Evolutionary conservation across 2,329 filamentous ascomycete species (phyloP).

Genomic region (Knoxdaviesia capensis): DNA sequence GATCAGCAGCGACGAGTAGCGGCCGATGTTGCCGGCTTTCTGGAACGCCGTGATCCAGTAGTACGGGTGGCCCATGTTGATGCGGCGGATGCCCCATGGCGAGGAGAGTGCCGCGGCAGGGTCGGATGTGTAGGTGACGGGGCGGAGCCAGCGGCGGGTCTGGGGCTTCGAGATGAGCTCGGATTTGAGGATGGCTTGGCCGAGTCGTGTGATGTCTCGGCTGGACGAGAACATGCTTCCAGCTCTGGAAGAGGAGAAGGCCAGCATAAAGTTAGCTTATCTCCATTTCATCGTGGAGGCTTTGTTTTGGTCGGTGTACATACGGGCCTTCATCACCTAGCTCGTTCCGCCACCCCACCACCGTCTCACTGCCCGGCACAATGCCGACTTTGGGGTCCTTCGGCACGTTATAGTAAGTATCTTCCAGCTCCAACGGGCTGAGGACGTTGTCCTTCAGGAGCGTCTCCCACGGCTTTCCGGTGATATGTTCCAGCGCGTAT

Average conservation of each 20-base stretch:
- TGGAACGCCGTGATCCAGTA: constrained; percentile 2
- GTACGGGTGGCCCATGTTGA: constrained; percentile 4
- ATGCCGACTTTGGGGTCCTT: constrained; percentile 6
- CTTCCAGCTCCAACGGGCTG: constrained; percentile 11
- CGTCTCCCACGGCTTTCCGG: constrained; percentile 10
- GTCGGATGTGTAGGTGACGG: constrained; percentile 12
- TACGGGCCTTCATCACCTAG: constrained; percentile 8
- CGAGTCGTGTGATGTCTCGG: constrained; percentile 14
- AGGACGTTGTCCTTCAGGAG: constrained; percentile 13
- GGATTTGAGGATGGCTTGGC: constrained; percentile 15
- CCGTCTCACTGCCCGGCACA: constrained; percentile 5
- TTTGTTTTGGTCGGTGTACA: background rate
- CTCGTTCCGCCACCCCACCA: constrained; percentile 9
- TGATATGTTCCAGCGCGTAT: constrained; percentile 19
- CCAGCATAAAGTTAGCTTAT: no score
- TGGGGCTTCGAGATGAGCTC: constrained; percentile 11
- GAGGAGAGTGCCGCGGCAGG: constrained; percentile 14
- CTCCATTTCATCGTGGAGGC: no score
- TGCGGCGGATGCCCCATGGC: constrained; percentile 19
- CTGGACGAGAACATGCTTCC: constrained; percentile 12
- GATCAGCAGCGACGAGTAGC: constrained; percentile 3
- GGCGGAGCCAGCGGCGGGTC: constrained; percentile 19
- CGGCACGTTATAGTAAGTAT: constrained; percentile 9
- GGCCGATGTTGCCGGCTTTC: constrained; percentile 3
- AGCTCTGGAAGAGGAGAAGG: constrained; percentile 5